These are phyloP conservation scores for Krasilnikovozyma curviuscula DNA, from an alignment of 768 basidiomycete species.

Conservation along the genomic window DNA sequence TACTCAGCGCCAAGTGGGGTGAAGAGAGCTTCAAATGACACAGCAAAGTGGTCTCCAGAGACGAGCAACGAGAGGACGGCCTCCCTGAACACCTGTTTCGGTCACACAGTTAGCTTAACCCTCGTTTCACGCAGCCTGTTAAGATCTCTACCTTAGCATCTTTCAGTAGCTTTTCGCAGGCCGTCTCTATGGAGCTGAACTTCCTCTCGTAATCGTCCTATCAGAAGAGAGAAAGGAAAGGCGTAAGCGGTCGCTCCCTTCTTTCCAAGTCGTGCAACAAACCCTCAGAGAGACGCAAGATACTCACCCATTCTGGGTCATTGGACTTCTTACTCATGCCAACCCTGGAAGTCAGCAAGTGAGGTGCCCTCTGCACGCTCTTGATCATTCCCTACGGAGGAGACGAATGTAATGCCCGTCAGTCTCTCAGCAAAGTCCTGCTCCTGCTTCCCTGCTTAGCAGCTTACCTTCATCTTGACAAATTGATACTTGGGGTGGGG, in stretches of 20 bases:
- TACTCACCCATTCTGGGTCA: slow-evolving; percentile 1
- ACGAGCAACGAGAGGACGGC: slow-evolving; percentile 38
- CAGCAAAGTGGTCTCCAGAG: slow-evolving; percentile 27
- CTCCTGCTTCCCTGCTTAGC: slow-evolving; percentile 58
- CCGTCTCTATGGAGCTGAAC: slow-evolving; percentile 55
- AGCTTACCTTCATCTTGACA: slow-evolving; percentile 57
- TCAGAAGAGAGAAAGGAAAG: not conserved
- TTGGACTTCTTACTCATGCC: slow-evolving; percentile 60
- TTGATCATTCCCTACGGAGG: not conserved
- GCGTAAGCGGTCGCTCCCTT: not conserved
- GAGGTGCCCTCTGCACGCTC: slow-evolving; percentile 50
- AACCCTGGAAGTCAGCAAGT: slow-evolving; percentile 64
- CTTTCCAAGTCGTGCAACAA: not conserved
- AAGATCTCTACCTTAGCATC: too few species aligned
- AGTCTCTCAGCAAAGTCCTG: not conserved
- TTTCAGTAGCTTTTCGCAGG: slow-evolving; percentile 76
- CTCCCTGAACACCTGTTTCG: slow-evolving; percentile 69
- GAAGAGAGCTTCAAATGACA: slow-evolving; percentile 23
- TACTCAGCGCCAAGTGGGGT: slow-evolving; percentile 37
- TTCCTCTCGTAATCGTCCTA: slow-evolving; percentile 34
- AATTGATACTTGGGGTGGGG: too few species aligned
- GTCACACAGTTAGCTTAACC: too few species aligned
- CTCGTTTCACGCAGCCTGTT: too few species aligned
- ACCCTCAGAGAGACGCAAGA: not conserved
- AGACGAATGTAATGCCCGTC: not conserved